Percentiles rank a stretch among this genome's conserved stretches.
Conservation (phyloP, 164 flowering plant genomes). For the Buxus sempervirens region DNA sequence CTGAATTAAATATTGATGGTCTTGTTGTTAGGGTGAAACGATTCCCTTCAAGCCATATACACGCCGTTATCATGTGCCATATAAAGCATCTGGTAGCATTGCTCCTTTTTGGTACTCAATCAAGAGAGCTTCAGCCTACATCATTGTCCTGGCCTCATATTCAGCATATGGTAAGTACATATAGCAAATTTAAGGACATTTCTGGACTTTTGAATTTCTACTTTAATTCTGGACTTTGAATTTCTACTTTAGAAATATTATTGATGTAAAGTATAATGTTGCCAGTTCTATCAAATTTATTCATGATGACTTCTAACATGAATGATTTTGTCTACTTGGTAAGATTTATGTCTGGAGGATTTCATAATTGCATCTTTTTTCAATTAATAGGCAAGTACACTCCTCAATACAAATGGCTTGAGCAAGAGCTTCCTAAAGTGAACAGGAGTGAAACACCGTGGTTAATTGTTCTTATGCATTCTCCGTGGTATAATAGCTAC, state of each 20-base stretch:
- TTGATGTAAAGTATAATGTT: no score
- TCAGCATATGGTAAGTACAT: conserved; percentile 59
- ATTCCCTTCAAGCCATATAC: conserved; percentile 65
- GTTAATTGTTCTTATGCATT: conserved; percentile 78
- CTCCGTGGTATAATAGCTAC: conserved; percentile 67
- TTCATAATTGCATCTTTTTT: neutral
- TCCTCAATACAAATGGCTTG: conserved; percentile 73
- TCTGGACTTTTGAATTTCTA: no score
- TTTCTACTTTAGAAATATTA: no score
- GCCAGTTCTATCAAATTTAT: no score
- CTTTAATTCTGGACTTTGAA: no score
- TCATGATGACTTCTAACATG: no score
- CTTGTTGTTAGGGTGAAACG: conserved; percentile 58
- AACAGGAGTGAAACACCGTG: conserved; percentile 84
- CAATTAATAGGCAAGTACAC: conserved; percentile 49
- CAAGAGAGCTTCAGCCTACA: conserved; percentile 76
- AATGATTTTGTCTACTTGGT: no score
- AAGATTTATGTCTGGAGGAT: neutral
- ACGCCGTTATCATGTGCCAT: conserved; percentile 56
- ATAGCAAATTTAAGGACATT: neutral
- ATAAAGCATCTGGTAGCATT: conserved; percentile 52
- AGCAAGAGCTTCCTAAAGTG: conserved; percentile 58
- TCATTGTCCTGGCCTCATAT: conserved; percentile 72
- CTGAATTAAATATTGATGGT: neutral
- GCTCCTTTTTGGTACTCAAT: conserved; percentile 79